Base-by-base conservation (phyloP, 345 rosid genomes). In the Salix brachista region DNA sequence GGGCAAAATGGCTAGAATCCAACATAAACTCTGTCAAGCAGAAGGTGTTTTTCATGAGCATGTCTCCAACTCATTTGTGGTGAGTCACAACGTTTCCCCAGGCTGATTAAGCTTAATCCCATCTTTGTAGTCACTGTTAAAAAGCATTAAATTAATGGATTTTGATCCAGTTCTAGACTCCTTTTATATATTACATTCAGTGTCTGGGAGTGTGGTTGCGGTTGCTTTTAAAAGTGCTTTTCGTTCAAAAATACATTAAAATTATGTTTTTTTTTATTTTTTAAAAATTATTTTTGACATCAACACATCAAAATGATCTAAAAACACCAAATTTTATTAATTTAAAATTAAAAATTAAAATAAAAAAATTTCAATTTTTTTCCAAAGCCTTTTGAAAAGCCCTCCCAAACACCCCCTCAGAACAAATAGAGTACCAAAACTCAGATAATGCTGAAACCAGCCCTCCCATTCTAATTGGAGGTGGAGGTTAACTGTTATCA, bases 31-130 rank as follows among this genome's bases (percentile, higher is more conserved):
- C 97, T 66, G 80, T 13, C 54, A 85, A 64, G 39, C 99, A 95
- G 75, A 85, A 85, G 84, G 96, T 93, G 52, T 95, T 89, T 87
- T 95, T 95, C 93, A 90, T 87, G 85, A 90, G 96, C 48, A 88
- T 89, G 98, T 95, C 99, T 65, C 97, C 98, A 0, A 95, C 99
- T 76, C 99, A 95, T 78, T 74, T 90, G 65, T 91, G 98, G 97
- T 90, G 69, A 85, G 91, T 84, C 37, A 58, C 28, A 5, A 4
- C 5, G 60, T 19, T 17, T 73, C 14, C 14, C 21, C 11, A 61
- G 18, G 66, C 3, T 62, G 26, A 62, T 23, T 14, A 62, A 50
- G 58, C n/a, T 50, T 50, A 44, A 44, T 0, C 16, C 17, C 50
- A 44, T 44, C 18, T 42, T 42, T 42, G 46, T 2, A 42, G 46